Evolutionary conservation across 2,329 filamentous ascomycete genomes (phyloP).

Genomic region (Penicillium janthinellum): DNA sequence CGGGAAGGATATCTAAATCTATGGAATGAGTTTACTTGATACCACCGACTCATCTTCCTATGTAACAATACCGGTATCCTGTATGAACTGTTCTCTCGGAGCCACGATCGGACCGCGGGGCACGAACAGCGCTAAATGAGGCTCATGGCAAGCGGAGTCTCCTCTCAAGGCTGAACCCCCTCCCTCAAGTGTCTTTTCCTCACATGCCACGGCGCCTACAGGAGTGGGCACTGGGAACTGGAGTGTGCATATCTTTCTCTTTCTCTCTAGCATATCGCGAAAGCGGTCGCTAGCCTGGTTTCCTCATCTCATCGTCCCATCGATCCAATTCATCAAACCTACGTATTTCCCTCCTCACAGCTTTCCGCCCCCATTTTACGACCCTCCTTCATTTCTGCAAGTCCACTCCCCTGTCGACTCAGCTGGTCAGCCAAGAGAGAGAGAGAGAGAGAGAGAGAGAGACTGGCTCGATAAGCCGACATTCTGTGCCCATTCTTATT

Average conservation of each 20-base stretch:
- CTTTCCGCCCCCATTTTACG: slow-evolving; percentile 10
- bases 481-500: not conserved
- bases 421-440: not conserved
- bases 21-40: not conserved
- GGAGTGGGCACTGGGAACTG: not conserved
- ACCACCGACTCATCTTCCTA: not conserved
- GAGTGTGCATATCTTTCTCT: not conserved
- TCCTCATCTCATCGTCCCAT: slow-evolving; percentile 3
- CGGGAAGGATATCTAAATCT: not conserved
- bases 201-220: not conserved
- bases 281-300: not conserved
- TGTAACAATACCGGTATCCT: not conserved
- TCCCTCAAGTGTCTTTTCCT: not conserved
- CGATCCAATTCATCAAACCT: not conserved
- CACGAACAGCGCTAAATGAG: slow-evolving; percentile 14
- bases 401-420: not conserved
- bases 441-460: no score
- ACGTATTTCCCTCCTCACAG: not conserved
- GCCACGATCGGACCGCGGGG: slow-evolving; percentile 2
- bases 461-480: not conserved
- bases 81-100: not conserved
- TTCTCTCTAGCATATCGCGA: not conserved
- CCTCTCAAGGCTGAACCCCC: slow-evolving; percentile 10
- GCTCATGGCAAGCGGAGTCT: slow-evolving; percentile 9
- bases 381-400: slow-evolving; percentile 10